These are phyloP conservation scores for Picea glauca DNA, from an alignment of 75 land plant genomes.

Conservation along the genomic window DNA sequence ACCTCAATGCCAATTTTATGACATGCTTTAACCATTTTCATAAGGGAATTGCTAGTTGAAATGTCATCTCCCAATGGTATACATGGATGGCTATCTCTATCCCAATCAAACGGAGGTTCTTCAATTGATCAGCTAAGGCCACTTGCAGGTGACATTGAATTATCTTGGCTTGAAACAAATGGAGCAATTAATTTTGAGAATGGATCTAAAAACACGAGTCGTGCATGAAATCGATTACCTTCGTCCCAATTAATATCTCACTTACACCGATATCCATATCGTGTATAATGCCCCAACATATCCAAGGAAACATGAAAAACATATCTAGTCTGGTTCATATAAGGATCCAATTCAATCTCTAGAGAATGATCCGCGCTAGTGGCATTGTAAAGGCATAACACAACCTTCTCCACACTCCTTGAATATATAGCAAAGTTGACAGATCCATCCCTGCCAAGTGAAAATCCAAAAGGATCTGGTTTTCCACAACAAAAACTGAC, in stretches of 20 bases:
- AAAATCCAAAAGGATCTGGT: slow-evolving; percentile 67
- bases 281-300: slow-evolving; percentile 27
- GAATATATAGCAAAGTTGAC: slow-evolving; percentile 80
- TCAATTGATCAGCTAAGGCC: slow-evolving; percentile 52
- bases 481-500: slow-evolving; percentile 63
- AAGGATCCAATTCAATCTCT: slow-evolving; percentile 82
- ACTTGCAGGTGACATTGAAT: slow-evolving; percentile 30
- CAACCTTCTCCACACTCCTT: slow-evolving; percentile 63
- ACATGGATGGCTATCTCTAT: slow-evolving; percentile 52
- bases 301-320: slow-evolving; percentile 83
- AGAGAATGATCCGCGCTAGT: slow-evolving; percentile 45
- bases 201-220: slow-evolving; percentile 72
- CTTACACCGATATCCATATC: slow-evolving; percentile 93
- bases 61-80: too few relatives aligned
- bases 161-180: slow-evolving; percentile 39
- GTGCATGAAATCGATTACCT: slow-evolving; percentile 35
- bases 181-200: slow-evolving; percentile 67
- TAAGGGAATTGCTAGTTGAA: too few relatives aligned
- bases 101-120: slow-evolving; percentile 73
- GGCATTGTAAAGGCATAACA: slow-evolving; percentile 70
- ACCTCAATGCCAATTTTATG: too few relatives aligned
- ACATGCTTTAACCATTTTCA: too few relatives aligned
- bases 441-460: slow-evolving; percentile 32
- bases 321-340: slow-evolving; percentile 72
- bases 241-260: slow-evolving; percentile 34